Conservation (phyloP, 2,329 filamentous ascomycete genomes). For the Cytospora schulzeri region DNA sequence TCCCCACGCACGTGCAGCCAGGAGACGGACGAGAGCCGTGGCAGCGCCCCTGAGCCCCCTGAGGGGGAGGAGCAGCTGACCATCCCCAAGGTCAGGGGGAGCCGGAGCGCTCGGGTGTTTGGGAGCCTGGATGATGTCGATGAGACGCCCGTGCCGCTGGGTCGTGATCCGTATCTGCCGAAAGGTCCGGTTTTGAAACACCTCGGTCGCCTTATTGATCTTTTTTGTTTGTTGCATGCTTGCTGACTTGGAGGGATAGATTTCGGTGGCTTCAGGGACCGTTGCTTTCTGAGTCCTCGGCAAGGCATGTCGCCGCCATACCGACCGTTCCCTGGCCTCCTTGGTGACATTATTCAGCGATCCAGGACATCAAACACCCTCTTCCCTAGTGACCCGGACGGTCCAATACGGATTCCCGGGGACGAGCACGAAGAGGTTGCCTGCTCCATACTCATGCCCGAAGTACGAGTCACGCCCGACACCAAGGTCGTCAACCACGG, state of each 20-base stretch:
- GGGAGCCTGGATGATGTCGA: constrained; percentile 4
- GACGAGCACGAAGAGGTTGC: background rate
- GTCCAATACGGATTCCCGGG: constrained; percentile 5
- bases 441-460: constrained; percentile 7
- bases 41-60: constrained; percentile 32
- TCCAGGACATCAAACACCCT: constrained; percentile 8
- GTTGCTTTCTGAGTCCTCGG: constrained; percentile 17
- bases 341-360: constrained; percentile 21
- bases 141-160: constrained; percentile 14
- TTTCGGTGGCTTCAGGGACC: constrained; percentile 20
- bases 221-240: background rate
- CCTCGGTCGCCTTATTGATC: background rate
- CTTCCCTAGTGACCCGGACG: background rate
- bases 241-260: background rate
- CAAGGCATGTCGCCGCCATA: constrained; percentile 11
- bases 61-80: constrained; percentile 35
- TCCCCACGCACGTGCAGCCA: constrained; percentile 29
- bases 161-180: constrained; percentile 12
- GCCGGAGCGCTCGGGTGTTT: constrained; percentile 16
- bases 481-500: constrained; percentile 15
- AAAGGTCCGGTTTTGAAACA: constrained; percentile 3
- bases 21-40: constrained; percentile 31
- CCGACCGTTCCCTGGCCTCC: constrained; percentile 18
- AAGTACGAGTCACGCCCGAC: constrained; percentile 23
- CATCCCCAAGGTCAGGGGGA: constrained; percentile 41